phyloP scores from a whole-genome alignment of 192 early-diverging fungal genomes.

The Coemansia sp. region DNA sequence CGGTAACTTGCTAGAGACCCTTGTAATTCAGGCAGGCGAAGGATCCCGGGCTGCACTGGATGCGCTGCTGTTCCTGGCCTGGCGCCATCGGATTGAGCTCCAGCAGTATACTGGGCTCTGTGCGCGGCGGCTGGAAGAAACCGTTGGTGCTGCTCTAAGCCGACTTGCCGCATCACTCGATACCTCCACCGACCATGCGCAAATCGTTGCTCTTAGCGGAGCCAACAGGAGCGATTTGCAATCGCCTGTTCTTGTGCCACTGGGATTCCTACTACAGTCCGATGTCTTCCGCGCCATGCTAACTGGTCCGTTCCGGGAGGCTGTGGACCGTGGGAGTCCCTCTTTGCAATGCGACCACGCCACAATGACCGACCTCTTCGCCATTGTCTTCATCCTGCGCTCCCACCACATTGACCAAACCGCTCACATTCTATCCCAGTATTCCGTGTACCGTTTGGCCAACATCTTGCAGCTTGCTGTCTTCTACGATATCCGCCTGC shows the following conservation, averaged over 20 bases:
- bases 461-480: slow-evolving; percentile 21
- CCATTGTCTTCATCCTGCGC: slow-evolving; percentile 11
- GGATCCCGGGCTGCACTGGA: no score
- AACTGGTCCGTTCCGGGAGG: slow-evolving; percentile 30
- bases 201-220: neutral
- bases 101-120: no score
- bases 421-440: no score
- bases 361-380: slow-evolving; percentile 10
- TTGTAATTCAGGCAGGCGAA: no score
- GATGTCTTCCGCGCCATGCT: slow-evolving; percentile 39
- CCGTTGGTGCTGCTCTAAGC: no score
- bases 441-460: neutral
- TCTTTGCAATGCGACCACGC: slow-evolving; percentile 22
- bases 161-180: no score
- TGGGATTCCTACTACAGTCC: slow-evolving; percentile 23
- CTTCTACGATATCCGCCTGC: slow-evolving; percentile 28
- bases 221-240: neutral
- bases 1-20: no score
- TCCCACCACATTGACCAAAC: neutral
- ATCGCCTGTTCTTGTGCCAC: slow-evolving; percentile 7
- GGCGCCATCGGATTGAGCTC: no score
- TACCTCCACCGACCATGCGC: no score
- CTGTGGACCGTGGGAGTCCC: no score
- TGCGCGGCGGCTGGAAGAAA: slow-evolving; percentile 5
- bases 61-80: slow-evolving; percentile 30